phyloP scores from a whole-genome alignment of 352 stramenopile species.

The Phytopythium delawarense region DNA sequence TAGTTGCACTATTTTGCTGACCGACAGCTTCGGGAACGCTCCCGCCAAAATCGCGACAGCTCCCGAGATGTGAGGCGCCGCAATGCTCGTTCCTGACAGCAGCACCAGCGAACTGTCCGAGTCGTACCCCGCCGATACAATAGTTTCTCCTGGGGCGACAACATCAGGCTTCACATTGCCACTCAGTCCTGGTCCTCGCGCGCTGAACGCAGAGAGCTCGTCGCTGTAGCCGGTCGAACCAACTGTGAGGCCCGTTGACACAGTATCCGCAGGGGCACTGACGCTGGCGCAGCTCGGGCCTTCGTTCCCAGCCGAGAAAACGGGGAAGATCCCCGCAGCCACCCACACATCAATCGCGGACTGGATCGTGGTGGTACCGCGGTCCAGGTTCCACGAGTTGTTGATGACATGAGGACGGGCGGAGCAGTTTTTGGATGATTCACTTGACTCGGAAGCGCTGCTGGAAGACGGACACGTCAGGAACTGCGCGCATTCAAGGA shows the following conservation, averaged over 20 bases:
- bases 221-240: slow-evolving; percentile 39
- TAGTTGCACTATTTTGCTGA: slow-evolving; percentile 20
- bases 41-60: slow-evolving; percentile 34
- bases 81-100: slow-evolving; percentile 33
- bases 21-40: slow-evolving; percentile 22
- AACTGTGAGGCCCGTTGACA: slow-evolving; percentile 34
- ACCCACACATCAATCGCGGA: slow-evolving; percentile 43
- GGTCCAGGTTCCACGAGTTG: slow-evolving; percentile 59
- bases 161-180: slow-evolving; percentile 43
- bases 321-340: slow-evolving; percentile 44
- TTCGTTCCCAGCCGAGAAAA: slow-evolving; percentile 48
- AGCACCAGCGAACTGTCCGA: slow-evolving; percentile 8
- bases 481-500: slow-evolving; percentile 44
- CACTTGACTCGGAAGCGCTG: not conserved
- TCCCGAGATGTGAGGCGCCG: slow-evolving; percentile 33
- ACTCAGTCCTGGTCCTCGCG: slow-evolving; percentile 29
- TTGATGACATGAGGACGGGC: slow-evolving; percentile 58
- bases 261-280: slow-evolving; percentile 28
- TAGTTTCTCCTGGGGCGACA: slow-evolving; percentile 24
- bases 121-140: slow-evolving; percentile 18
- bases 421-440: slow-evolving; percentile 24
- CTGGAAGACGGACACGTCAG: slow-evolving; percentile 29
- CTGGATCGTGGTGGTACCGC: slow-evolving; percentile 13
- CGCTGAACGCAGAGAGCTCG: slow-evolving; percentile 24
- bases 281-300: slow-evolving; percentile 38